These are phyloP conservation scores for Liriodendron chinense DNA, from an alignment of 164 flowering plant species.

Conservation along the genomic window DNA sequence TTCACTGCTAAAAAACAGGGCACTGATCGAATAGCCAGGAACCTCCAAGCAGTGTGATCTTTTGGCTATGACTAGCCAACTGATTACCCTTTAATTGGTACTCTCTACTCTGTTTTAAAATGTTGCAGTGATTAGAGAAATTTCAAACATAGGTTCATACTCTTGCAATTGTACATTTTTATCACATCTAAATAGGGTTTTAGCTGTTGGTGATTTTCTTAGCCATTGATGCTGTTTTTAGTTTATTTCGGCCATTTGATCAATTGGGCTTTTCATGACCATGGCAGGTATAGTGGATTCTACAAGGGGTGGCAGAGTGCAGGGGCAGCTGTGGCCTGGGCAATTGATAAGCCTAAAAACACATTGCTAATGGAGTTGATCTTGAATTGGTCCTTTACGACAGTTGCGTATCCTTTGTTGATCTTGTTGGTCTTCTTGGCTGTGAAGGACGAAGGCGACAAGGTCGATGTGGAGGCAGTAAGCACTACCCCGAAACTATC, in stretches of 20 bases:
- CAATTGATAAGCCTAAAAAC: constrained; percentile 56
- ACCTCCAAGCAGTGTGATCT: no score
- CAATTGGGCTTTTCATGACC: neutral
- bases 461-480: constrained; percentile 19
- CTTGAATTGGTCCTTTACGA: constrained; percentile 70
- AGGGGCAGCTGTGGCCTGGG: constrained; percentile 95
- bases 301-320: constrained; percentile 96
- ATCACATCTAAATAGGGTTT: no score
- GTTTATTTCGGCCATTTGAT: neutral
- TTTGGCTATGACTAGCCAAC: no score
- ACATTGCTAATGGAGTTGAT: constrained; percentile 52
- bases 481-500: neutral
- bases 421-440: constrained; percentile 52
- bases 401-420: constrained; percentile 74
- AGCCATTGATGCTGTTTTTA: neutral
- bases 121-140: no score
- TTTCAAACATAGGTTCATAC: no score
- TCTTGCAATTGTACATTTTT: no score
- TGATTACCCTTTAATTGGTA: no score
- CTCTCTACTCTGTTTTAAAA: no score
- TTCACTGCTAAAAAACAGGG: no score
- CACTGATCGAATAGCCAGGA: no score
- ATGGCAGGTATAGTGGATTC: constrained; percentile 72
- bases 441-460: constrained; percentile 46
- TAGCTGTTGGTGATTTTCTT: no score